These are phyloP conservation scores for Calocybe gambosa DNA, from an alignment of 1,284 basidiomycete genomes.

Conservation along the genomic window DNA sequence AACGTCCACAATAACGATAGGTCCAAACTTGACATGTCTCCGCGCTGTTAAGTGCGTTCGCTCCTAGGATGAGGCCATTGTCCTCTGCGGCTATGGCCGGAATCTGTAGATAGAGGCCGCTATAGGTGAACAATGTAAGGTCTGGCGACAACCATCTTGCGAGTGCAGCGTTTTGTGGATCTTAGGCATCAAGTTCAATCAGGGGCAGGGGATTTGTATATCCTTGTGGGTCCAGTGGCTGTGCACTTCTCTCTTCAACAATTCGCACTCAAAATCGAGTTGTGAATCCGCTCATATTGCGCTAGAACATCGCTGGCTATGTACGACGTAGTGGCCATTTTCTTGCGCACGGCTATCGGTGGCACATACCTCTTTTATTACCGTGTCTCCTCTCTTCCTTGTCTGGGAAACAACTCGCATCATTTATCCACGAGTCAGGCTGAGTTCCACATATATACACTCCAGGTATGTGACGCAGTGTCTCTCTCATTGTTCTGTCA, in stretches of 20 bases:
- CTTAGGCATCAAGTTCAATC: conserved; percentile 11
- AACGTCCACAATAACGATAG: not conserved
- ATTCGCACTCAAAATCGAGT: not conserved
- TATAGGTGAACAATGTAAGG: conserved; percentile 29
- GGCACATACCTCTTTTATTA: not conserved
- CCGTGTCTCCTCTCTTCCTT: not conserved
- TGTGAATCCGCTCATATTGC: not conserved
- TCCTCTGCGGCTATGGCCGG: conserved; percentile 17
- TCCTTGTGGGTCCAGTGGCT: conserved; percentile 34
- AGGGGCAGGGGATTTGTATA: conserved; percentile 21
- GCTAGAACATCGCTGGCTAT: not conserved
- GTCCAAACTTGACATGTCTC: not conserved
- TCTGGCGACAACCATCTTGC: conserved; percentile 10
- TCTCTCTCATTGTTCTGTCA: conserved; percentile 17
- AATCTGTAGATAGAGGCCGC: conserved; percentile 10
- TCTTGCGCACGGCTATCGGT: not conserved
- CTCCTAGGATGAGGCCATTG: conserved; percentile 20
- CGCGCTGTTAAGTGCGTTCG: not conserved
- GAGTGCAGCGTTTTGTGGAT: conserved; percentile 6
- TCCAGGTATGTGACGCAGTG: conserved; percentile 6
- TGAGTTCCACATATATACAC: conserved; percentile 1
- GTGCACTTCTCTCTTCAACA: conserved; percentile 20
- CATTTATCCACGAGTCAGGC: conserved; percentile 4
- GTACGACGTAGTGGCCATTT: not conserved
- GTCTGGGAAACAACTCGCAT: not conserved